These are phyloP conservation scores for Colletotrichum phormii DNA, from an alignment of 2,329 filamentous ascomycete genomes.

Conservation along the genomic window DNA sequence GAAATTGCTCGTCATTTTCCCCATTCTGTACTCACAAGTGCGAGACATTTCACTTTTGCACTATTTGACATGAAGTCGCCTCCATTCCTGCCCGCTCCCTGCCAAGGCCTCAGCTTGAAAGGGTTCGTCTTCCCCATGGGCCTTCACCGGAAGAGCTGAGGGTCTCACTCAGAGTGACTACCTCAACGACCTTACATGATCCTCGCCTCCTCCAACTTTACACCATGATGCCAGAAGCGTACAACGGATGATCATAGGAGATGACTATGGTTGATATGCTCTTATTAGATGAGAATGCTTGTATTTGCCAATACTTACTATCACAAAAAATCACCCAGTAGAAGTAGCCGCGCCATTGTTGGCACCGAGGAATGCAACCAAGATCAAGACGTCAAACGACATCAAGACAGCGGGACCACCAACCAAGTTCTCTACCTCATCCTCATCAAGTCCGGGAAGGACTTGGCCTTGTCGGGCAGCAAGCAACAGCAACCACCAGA, in stretches of 20 bases:
- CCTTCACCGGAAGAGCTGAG: background rate
- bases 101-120: background rate
- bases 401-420: background rate
- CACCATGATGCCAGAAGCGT: background rate
- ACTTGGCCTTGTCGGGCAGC: too few species aligned
- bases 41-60: background rate
- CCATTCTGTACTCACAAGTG: background rate
- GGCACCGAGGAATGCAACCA: background rate
- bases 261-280: background rate
- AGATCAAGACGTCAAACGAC: background rate
- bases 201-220: background rate
- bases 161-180: background rate
- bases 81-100: background rate
- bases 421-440: background rate
- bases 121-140: background rate
- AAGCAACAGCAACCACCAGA: too few species aligned
- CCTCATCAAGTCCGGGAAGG: background rate
- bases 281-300: background rate
- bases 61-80: background rate
- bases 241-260: background rate
- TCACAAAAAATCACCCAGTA: background rate
- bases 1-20: background rate
- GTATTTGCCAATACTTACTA: background rate
- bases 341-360: background rate
- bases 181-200: background rate